phyloP scores from a whole-genome alignment of 163 green algal species.

The Chlorella variabilis region DNA sequence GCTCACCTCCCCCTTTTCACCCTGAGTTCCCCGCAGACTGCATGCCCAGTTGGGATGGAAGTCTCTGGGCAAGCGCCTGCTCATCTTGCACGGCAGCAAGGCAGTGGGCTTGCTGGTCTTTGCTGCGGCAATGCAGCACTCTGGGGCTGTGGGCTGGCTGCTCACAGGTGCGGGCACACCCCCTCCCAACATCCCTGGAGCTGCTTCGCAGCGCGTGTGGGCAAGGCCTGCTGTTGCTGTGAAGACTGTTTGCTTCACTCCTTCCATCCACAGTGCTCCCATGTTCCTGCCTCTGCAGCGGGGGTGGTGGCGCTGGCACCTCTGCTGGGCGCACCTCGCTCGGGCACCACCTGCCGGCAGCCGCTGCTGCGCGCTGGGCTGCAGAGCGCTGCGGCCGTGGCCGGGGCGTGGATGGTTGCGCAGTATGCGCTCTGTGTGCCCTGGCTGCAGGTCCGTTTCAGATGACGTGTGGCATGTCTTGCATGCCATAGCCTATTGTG shows the following conservation, averaged over 20 bases:
- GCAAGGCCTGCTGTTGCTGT: too few relatives aligned
- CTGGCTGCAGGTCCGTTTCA: neutral
- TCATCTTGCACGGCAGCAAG: slow-evolving; percentile 67
- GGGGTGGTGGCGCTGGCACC: slow-evolving; percentile 34
- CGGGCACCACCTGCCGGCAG: neutral
- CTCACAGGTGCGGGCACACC: slow-evolving; percentile 40
- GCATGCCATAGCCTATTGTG: too few relatives aligned
- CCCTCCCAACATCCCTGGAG: too few relatives aligned
- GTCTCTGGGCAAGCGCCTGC: slow-evolving; percentile 55
- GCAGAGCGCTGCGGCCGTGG: slow-evolving; percentile 31
- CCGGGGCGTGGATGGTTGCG: slow-evolving; percentile 55
- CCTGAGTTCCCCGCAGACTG: slow-evolving; percentile 29
- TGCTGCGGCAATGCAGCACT: slow-evolving; percentile 54
- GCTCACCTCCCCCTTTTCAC: too few relatives aligned
- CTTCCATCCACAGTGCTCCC: too few relatives aligned
- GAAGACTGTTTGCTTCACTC: too few relatives aligned
- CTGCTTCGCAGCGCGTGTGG: too few relatives aligned
- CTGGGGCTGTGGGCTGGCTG: slow-evolving; percentile 54
- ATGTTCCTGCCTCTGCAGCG: neutral
- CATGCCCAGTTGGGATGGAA: slow-evolving; percentile 36
- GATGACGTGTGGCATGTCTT: neutral
- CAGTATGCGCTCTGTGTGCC: slow-evolving; percentile 55
- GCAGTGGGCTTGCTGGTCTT: slow-evolving; percentile 54
- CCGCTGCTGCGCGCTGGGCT: slow-evolving; percentile 29
- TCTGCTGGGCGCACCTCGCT: slow-evolving; percentile 38